phyloP scores from a whole-genome alignment of 345 rosid species.

The Mangifera indica region DNA sequence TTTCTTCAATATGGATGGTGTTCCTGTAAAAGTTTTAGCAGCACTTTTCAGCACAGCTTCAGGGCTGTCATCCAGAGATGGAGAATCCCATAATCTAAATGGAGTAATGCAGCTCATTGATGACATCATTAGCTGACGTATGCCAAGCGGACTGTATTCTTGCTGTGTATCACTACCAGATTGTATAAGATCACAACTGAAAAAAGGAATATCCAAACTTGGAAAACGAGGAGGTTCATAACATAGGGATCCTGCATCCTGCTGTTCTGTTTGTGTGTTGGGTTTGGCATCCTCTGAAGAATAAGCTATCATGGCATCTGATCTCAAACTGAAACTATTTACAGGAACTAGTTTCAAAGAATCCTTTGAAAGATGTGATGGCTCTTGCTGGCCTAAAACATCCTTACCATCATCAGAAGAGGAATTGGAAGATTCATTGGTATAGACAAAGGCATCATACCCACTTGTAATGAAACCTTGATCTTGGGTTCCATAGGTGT shows the following conservation, averaged over 20 bases:
- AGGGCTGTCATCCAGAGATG: conserved; percentile 64
- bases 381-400: conserved; percentile 42
- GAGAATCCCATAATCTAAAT: conserved; percentile 89
- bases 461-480: conserved; percentile 36
- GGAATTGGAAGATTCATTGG: conserved; percentile 45
- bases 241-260: conserved; percentile 69
- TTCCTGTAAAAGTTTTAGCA: conserved; percentile 62
- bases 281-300: conserved; percentile 38
- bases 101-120: conserved; percentile 85
- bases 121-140: conserved; percentile 92
- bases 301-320: conserved; percentile 38
- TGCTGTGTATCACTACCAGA: conserved; percentile 75
- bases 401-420: conserved; percentile 37
- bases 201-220: conserved; percentile 85
- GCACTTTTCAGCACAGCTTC: conserved; percentile 75
- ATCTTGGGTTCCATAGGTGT: conserved; percentile 47
- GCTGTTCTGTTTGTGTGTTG: conserved; percentile 35
- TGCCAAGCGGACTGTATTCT: conserved; percentile 96
- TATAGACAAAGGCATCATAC: conserved; percentile 47
- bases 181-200: conserved; percentile 92
- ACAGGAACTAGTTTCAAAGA: conserved; percentile 61
- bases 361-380: conserved; percentile 51
- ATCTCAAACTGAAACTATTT: conserved; percentile 48
- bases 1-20: conserved; percentile 92
- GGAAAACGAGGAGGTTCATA: conserved; percentile 99